Evolutionary conservation across 2,329 filamentous ascomycete species (phyloP).

Genomic region (Ophiocordyceps camponoti-floridani): DNA sequence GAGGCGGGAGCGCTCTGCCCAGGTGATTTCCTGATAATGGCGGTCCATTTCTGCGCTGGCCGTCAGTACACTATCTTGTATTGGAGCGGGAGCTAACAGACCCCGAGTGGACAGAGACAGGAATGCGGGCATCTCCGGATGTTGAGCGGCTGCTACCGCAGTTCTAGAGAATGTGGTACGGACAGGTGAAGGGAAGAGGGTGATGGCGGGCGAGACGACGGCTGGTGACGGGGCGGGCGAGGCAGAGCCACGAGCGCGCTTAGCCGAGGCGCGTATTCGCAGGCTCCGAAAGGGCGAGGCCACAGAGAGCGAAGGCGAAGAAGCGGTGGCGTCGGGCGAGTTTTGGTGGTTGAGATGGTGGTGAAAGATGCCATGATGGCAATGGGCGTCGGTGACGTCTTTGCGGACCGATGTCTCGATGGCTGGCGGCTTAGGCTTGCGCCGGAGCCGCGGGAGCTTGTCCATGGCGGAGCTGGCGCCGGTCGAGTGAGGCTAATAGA

Average conservation of each 20-base stretch:
- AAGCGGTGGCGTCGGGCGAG: constrained; percentile 3
- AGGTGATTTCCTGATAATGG: constrained; percentile 34
- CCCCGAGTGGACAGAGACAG: constrained; percentile 18
- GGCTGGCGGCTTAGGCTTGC: constrained; percentile 24
- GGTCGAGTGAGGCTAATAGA: neutral
- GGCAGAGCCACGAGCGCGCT: constrained; percentile 22
- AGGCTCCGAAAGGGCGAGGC: constrained; percentile 25
- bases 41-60: constrained; percentile 22
- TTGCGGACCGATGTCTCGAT: constrained; percentile 22
- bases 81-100: constrained; percentile 6
- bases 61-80: constrained; percentile 2
- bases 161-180: no score
- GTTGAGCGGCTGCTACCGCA: constrained; percentile 2
- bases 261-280: constrained; percentile 24
- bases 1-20: constrained; percentile 32
- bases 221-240: constrained; percentile 22
- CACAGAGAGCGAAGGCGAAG: constrained; percentile 7
- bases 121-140: constrained; percentile 19
- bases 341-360: constrained; percentile 5
- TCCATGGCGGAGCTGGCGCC: constrained; percentile 16
- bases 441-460: constrained; percentile 22
- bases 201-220: constrained; percentile 11
- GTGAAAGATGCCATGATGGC: neutral
- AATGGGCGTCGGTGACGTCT: constrained; percentile 6
- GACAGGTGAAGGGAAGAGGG: constrained; percentile 14